phyloP scores from a whole-genome alignment of 1,284 basidiomycete genomes.

The Microbotryum silenes-acaulis region DNA sequence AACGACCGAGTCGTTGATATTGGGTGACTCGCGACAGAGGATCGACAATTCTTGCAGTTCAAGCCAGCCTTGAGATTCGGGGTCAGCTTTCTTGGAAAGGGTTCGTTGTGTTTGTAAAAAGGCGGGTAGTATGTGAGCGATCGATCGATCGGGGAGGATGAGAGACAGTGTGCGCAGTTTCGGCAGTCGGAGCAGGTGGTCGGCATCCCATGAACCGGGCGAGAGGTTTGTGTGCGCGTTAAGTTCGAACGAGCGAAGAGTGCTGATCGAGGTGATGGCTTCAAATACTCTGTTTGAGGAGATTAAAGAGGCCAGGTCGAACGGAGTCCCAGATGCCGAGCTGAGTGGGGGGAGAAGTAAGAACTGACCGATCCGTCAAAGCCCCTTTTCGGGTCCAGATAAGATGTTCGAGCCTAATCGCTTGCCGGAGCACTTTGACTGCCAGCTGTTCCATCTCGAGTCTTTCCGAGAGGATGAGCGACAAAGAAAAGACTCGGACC shows the following conservation, averaged over 20 bases:
- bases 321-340: background rate
- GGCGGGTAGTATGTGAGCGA: conserved; percentile 17
- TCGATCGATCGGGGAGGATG: conserved; percentile 26
- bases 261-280: conserved; percentile 11
- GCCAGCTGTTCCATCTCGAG: conserved; percentile 15
- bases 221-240: conserved; percentile 28
- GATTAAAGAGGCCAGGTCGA: background rate
- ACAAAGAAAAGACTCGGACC: conserved; percentile 23
- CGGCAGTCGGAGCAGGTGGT: conserved; percentile 15
- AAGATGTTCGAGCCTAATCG: conserved; percentile 11
- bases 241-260: conserved; percentile 16
- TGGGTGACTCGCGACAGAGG: conserved; percentile 24
- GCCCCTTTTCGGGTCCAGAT: conserved; percentile 27
- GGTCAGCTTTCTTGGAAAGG: background rate
- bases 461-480: conserved; percentile 14
- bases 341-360: background rate
- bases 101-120: conserved; percentile 13
- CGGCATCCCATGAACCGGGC: conserved; percentile 24
- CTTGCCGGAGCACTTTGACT: conserved; percentile 9
- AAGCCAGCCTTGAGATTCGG: background rate
- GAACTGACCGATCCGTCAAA: conserved; percentile 15
- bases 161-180: conserved; percentile 19
- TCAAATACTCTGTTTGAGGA: conserved; percentile 15
- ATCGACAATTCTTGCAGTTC: conserved; percentile 23
- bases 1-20: conserved; percentile 22